phyloP scores from a whole-genome alignment of 257 asterid species.

The Nicotiana benthamiana region DNA sequence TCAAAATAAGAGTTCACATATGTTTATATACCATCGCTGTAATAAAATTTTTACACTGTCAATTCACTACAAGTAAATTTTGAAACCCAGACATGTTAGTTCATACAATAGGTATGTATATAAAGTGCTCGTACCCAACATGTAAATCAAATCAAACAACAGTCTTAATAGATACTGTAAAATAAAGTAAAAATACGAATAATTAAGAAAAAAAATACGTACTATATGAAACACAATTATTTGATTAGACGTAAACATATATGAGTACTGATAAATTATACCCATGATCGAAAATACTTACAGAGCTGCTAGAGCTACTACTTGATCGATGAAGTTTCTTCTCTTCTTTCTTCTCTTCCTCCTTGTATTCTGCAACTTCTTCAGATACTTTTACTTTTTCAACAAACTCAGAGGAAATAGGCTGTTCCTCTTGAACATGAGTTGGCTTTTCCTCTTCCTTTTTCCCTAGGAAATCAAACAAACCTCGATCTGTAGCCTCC shows the following conservation, averaged over 20 bases:
- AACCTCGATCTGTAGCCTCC: constrained; percentile 50
- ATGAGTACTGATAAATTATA: background rate
- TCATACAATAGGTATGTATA: no score
- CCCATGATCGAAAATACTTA: constrained; percentile 24
- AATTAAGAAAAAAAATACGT: no score
- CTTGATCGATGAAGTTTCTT: constrained; percentile 43
- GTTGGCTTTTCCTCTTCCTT: constrained; percentile 41
- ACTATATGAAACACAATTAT: no score
- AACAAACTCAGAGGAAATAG: constrained; percentile 36
- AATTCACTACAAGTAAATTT: no score
- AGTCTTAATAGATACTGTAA: background rate
- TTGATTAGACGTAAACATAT: background rate
- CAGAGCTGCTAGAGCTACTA: constrained; percentile 68
- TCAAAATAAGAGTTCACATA: no score
- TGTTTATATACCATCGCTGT: no score
- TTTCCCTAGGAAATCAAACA: constrained; percentile 47
- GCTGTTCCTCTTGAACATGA: constrained; percentile 24
- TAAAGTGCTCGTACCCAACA: background rate
- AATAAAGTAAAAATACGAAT: no score
- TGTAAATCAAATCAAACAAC: background rate
- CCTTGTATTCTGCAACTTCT: constrained; percentile 10
- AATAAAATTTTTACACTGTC: no score
- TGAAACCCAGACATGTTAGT: no score
- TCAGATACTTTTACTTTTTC: constrained; percentile 52
- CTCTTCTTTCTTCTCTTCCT: constrained; percentile 21